phyloP scores from a whole-genome alignment of 2,329 filamentous ascomycete genomes.

The Calonectria crousiana region DNA sequence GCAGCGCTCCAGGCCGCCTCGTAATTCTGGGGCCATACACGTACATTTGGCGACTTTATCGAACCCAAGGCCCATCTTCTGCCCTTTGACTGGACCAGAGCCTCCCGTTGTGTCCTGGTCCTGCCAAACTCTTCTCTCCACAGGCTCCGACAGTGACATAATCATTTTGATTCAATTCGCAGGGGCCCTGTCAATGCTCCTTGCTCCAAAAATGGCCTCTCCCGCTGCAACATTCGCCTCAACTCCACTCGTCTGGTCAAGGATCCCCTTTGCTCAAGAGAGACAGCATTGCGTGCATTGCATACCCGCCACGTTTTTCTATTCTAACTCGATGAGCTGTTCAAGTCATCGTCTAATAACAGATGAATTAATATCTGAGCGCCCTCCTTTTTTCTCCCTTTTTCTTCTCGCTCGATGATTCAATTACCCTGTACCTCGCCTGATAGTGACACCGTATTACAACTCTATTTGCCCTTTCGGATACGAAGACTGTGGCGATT shows the following conservation, averaged over 20 bases:
- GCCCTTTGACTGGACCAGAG: background rate
- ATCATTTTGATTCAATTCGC: slow-evolving; percentile 7
- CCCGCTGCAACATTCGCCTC: background rate
- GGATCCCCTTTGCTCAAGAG: background rate
- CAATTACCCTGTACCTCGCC: background rate
- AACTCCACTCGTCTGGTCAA: background rate
- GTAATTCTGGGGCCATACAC: slow-evolving; percentile 13
- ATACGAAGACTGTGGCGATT: background rate
- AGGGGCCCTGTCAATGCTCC: slow-evolving; percentile 12
- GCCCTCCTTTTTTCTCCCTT: no score
- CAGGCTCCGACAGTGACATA: background rate
- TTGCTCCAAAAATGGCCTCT: background rate
- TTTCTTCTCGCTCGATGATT: no score
- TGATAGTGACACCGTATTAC: background rate
- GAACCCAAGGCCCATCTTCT: background rate
- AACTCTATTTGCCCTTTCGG: background rate
- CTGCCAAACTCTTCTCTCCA: background rate
- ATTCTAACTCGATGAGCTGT: background rate
- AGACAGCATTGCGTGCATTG: background rate
- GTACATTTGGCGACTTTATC: background rate
- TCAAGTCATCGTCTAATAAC: background rate
- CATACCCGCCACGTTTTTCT: slow-evolving; percentile 1
- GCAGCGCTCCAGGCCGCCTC: background rate
- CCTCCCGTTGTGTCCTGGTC: background rate
- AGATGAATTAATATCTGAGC: background rate